Evolutionary conservation across 371 early-diverging fungal genomes (phyloP), one percentile per base, ranked within the genome.

Genomic region (Mortierella sp.): DNA sequence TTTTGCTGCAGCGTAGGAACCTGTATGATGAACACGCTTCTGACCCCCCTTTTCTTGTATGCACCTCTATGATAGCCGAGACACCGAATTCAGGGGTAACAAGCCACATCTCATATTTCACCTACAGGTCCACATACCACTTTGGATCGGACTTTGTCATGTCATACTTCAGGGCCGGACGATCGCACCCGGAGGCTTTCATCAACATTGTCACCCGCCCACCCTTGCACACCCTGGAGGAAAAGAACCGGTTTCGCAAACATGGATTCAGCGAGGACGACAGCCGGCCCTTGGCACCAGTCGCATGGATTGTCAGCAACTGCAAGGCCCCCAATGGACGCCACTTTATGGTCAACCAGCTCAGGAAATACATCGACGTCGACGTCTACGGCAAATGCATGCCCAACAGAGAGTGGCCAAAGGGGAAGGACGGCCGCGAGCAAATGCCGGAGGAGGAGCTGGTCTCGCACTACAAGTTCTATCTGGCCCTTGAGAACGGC

Each of bases 391-490:
- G 73, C 16, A n/a, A 44, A 29, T 73, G 73, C 37, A 40, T 31
- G 10, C 39, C 13, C 13, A 65, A 65, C 55, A 13, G 41, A n/a
- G 43, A 26, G 11, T 65, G 66, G 73, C 73, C 55, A 43, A 1
- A 70, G 64, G 63, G 11, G 66, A n/a, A n/a, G n/a, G n/a, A n/a
- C n/a, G n/a, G n/a, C n/a, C n/a, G 66, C 48, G 31, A 7, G 11
- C 44, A 13, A 6, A 5, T 76, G 39, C 16, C 65, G 14, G 65
- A 37, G 26, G 50, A 19, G 13, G 41, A 22, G 5, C 7, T 66
- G 0, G 64, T 41, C 13, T 50, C 70, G 16, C 55, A 29, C 29
- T 76, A 76, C 68, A 66, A 76, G 66, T 76, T 76, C 47, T 76
- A 70, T 48, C 61, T 76, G 4, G 43, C 66, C 1, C 2, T 66